Evolutionary conservation across 768 basidiomycete genomes (phyloP), one percentile per base, ranked within the genome.

Genomic region (Kwoniella europaea): DNA sequence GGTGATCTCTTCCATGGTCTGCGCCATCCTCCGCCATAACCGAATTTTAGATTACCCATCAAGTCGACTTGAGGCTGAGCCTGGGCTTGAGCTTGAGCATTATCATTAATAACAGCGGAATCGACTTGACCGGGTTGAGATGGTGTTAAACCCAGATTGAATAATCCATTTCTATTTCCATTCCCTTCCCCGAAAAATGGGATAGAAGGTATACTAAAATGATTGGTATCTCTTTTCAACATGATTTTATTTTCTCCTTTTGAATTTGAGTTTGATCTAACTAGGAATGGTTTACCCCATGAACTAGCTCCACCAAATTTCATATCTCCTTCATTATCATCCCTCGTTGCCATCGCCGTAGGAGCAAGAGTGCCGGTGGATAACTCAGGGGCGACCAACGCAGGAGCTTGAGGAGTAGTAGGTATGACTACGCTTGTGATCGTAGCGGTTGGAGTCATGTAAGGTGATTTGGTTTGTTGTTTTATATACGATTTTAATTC

Each of bases 21-120:
- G 42, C 65, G 57, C 65, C 65, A 67, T 15, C 57, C 57, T 29
- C 65, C 57, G 10, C 56, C 56, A n/a, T 29, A 58, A 13, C 63
- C 63, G 18, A 50, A 65, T 41, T 65, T 65, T 1, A 29, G 3
- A 55, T 65, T 55, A 3, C 63, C 63, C 42, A 35, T 65, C 24
- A 35, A 54, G 4, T 65, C 53, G 41, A 2, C 46, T 13, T 43
- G 58, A 16, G n/a, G n/a, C n/a, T n/a, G n/a, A n/a, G n/a, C n/a
- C n/a, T n/a, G n/a, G n/a, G 58, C 9, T 22, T 60, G 29, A 18
- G 61, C 46, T 13, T 43, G 16, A 24, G 22, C 10, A 63, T 1
- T 1, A 29, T 22, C 12, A 63, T 0, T 2, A 29, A n/a, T 2
- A 53, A 1, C n/a, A 63, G n/a, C 10, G 0, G 20, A 41, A 22